A percentile compares a stretch with the other conserved stretches of the same genome.
phyloP scores from a whole-genome alignment of 176 grass and related monocot genomes.

The Eragrostis nindensis region DNA sequence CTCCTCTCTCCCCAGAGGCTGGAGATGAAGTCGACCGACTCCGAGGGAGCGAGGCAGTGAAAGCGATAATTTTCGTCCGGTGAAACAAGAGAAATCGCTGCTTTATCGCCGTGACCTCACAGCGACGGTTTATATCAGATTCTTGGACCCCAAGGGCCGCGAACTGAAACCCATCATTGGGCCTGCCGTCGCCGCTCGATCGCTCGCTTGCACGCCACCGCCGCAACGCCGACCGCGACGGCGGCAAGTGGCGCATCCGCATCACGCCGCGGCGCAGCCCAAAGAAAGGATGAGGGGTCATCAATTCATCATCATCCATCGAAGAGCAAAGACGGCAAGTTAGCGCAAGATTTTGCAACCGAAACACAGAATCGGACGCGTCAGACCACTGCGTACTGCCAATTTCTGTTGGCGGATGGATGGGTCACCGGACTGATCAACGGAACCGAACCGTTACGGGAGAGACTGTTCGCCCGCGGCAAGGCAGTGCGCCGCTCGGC shows the following conservation, averaged over 20 bases:
- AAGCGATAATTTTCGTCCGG: neutral
- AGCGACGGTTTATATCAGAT: slow-evolving; percentile 16
- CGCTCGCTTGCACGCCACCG: slow-evolving; percentile 46
- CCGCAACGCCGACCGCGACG: neutral
- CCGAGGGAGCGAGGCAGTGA: neutral
- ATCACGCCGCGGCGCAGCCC: neutral
- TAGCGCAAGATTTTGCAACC: neutral
- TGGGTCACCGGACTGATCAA: neutral
- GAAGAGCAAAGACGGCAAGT: neutral
- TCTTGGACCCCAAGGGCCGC: slow-evolving; percentile 49
- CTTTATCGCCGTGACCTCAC: neutral
- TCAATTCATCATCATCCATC: too few species aligned
- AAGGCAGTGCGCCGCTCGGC: neutral
- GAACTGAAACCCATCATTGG: slow-evolving; percentile 21
- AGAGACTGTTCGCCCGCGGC: neutral
- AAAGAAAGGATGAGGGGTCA: neutral
- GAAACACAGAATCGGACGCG: neutral
- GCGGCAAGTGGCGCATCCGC: slow-evolving; percentile 17
- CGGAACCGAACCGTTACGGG: neutral
- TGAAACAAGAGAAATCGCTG: neutral
- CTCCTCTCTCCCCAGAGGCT: neutral
- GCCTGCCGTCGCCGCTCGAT: neutral
- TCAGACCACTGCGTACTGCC: neutral
- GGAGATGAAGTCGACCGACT: neutral
- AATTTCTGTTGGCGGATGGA: neutral